phyloP scores from a whole-genome alignment of 352 stramenopile genomes.

The Pythium phragmiticola region DNA sequence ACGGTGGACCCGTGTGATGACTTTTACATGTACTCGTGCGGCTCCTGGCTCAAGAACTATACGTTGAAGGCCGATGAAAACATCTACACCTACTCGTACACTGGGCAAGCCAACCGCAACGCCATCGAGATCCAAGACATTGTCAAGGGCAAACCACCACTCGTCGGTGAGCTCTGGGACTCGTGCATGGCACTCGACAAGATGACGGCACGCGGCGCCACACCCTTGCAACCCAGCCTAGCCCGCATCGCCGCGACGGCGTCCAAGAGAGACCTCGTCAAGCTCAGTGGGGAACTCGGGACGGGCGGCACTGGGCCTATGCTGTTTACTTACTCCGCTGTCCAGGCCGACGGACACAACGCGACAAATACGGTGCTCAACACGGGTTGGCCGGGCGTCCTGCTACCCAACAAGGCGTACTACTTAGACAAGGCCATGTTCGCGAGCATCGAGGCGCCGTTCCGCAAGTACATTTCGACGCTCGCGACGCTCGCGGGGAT shows the following conservation, averaged over 20 bases:
- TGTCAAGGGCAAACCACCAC: constrained; percentile 54
- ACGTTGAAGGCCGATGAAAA: constrained; percentile 20
- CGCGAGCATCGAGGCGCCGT: constrained; percentile 31
- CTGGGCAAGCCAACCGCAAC: constrained; percentile 44
- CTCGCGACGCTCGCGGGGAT: constrained; percentile 39
- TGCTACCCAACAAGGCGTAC: constrained; percentile 85
- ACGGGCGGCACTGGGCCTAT: background rate
- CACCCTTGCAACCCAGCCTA: constrained; percentile 34
- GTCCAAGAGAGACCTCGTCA: constrained; percentile 39
- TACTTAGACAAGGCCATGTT: constrained; percentile 70
- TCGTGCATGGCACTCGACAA: constrained; percentile 55
- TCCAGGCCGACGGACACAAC: constrained; percentile 86
- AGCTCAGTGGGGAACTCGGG: constrained; percentile 38
- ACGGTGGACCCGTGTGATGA: constrained; percentile 55
- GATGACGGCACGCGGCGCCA: constrained; percentile 31
- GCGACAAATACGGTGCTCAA: constrained; percentile 71
- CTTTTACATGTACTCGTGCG: constrained; percentile 70
- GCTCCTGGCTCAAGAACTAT: constrained; percentile 34
- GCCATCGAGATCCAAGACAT: constrained; percentile 52
- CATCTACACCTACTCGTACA: constrained; percentile 44
- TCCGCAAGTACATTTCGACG: constrained; percentile 41
- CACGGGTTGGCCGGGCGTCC: constrained; percentile 68
- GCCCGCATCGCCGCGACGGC: constrained; percentile 33
- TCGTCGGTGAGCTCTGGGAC: constrained; percentile 57
- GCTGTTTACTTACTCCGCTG: constrained; percentile 25